Percentiles rank a stretch among this genome's conserved stretches.
Evolutionary conservation across 2,329 filamentous ascomycete genomes (phyloP).

Genomic region (Thielaviopsis musarum): DNA sequence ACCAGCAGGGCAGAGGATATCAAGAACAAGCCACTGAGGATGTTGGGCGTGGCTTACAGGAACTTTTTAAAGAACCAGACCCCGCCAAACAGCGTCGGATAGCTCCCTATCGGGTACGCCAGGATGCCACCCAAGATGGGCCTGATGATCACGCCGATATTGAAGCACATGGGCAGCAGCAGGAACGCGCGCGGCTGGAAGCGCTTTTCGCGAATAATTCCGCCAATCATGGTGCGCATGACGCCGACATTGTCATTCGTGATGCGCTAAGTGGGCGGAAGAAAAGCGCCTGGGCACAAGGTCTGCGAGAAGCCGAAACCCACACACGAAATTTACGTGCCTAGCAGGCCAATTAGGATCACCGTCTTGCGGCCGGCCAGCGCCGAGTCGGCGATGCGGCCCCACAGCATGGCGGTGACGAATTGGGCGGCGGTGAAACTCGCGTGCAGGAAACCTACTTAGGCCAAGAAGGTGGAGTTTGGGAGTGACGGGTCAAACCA

Average conservation of each 20-base stretch:
- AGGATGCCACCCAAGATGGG: constrained; percentile 53
- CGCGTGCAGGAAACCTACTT: constrained; percentile 62
- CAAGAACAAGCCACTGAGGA: constrained; percentile 33
- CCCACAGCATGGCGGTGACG: constrained; percentile 69
- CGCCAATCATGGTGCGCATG: constrained; percentile 60
- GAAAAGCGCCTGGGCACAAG: constrained; percentile 59
- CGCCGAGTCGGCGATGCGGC: constrained; percentile 47
- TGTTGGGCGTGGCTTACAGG: constrained; percentile 38
- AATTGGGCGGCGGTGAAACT: constrained; percentile 74
- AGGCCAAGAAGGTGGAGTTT: constrained; percentile 51
- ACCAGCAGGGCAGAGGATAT: constrained; percentile 24
- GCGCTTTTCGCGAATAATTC: constrained; percentile 45
- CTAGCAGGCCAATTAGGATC: constrained; percentile 57
- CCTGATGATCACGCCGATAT: constrained; percentile 57
- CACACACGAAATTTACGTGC: constrained; percentile 30
- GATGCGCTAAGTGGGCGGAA: constrained; percentile 51
- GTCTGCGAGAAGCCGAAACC: constrained; percentile 49
- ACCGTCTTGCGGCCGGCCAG: constrained; percentile 59
- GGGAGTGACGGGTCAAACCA: constrained; percentile 46
- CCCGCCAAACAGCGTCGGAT: constrained; percentile 32
- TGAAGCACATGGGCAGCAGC: constrained; percentile 60
- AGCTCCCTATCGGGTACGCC: constrained; percentile 50
- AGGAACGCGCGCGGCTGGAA: constrained; percentile 61
- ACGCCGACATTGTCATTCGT: constrained; percentile 62
- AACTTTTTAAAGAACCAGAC: constrained; percentile 29